Conservation (phyloP, 352 stramenopile species). For the Pythium coloratum region DNA sequence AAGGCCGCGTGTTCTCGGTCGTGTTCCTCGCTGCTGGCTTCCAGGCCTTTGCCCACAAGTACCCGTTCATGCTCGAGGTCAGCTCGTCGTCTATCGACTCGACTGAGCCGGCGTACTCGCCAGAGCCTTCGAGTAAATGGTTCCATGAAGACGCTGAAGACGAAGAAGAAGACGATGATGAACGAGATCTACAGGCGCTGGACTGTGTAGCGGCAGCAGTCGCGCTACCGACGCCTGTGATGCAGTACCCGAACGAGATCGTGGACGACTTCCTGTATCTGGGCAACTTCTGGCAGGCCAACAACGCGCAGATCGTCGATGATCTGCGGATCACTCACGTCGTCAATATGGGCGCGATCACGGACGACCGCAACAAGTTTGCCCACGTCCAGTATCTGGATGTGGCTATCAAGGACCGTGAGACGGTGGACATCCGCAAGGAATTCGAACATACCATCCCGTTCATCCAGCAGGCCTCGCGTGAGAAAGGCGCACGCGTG, state of each 20-base stretch:
- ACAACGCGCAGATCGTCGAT: constrained; percentile 49
- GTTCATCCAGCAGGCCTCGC: constrained; percentile 55
- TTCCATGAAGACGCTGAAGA: constrained; percentile 16
- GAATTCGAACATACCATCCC: constrained; percentile 48
- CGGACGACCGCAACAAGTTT: constrained; percentile 55
- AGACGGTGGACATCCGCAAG: constrained; percentile 55
- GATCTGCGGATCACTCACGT: constrained; percentile 71
- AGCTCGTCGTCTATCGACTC: constrained; percentile 21
- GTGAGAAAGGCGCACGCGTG: constrained; percentile 38
- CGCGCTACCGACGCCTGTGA: constrained; percentile 2
- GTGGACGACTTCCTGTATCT: constrained; percentile 68
- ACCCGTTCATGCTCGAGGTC: constrained; percentile 58
- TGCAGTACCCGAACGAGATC: constrained; percentile 80
- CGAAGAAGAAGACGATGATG: constrained; percentile 16
- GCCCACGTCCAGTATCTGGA: constrained; percentile 62
- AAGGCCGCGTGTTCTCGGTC: constrained; percentile 74
- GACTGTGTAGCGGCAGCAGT: constrained; percentile 4
- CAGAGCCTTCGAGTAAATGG: neutral
- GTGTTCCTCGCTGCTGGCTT: constrained; percentile 69
- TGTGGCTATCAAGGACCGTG: constrained; percentile 58
- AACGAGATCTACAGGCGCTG: constrained; percentile 15
- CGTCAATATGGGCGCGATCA: constrained; percentile 72
- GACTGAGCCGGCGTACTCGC: neutral
- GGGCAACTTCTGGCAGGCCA: constrained; percentile 83
- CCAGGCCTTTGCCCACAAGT: constrained; percentile 62